Evolutionary conservation across 2,329 filamentous ascomycete genomes (phyloP).

Genomic region (Didymella glomerata): DNA sequence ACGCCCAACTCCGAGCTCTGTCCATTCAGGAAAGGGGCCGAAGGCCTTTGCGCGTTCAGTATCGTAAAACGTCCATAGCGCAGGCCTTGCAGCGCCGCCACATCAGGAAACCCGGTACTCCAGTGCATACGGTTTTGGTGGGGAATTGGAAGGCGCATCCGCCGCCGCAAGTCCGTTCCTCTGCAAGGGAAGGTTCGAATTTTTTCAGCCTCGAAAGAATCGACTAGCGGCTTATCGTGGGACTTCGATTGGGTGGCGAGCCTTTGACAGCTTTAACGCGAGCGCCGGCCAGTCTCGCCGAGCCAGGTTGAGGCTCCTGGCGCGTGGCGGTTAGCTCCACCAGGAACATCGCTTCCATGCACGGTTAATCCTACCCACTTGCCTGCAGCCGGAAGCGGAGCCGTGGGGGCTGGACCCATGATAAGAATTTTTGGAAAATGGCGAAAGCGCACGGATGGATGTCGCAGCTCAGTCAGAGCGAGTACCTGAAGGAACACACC

Average conservation of each 20-base stretch:
- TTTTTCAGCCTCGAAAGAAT: constrained; percentile 23
- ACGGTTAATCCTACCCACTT: constrained; percentile 24
- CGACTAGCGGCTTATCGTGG: constrained; percentile 20
- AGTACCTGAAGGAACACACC: constrained; percentile 9
- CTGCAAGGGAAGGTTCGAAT: constrained; percentile 20
- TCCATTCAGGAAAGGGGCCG: constrained; percentile 19
- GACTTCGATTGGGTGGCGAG: constrained; percentile 17
- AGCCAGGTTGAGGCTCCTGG: constrained; percentile 24
- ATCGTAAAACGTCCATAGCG: constrained; percentile 19
- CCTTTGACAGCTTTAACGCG: constrained; percentile 6
- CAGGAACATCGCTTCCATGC: constrained; percentile 25
- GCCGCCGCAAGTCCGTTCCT: constrained; percentile 14
- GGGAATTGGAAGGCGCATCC: constrained; percentile 16
- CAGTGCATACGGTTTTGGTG: constrained; percentile 15
- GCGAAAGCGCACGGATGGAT: constrained; percentile 9
- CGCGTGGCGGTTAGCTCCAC: constrained; percentile 24
- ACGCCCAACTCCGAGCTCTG: constrained; percentile 18
- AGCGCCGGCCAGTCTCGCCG: constrained; percentile 22
- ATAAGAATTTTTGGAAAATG: constrained; percentile 21
- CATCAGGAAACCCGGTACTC: constrained; percentile 19
- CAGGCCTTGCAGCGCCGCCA: constrained; percentile 18
- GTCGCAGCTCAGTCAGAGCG: constrained; percentile 4
- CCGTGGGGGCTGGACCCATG: constrained; percentile 23
- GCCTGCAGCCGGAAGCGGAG: constrained; percentile 20
- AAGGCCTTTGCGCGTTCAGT: constrained; percentile 16